A percentile compares a stretch with the other conserved stretches of the same genome.
These are phyloP conservation scores for Gyromitra esculenta DNA, from an alignment of 2,329 filamentous ascomycete genomes.

Conservation along the genomic window DNA sequence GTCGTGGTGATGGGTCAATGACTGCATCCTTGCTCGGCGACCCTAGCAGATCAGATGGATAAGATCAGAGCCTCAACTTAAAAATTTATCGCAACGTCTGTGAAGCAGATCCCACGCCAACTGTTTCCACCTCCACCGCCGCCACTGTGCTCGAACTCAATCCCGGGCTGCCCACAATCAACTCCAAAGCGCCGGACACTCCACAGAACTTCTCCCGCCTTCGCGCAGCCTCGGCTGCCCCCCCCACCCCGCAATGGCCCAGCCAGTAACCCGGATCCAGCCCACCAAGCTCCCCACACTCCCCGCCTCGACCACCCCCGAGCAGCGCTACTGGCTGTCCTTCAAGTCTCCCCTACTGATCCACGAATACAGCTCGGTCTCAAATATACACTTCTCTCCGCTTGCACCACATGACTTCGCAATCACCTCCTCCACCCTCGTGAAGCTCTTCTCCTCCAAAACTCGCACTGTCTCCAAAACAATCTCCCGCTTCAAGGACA, in stretches of 20 bases:
- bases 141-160: neutral
- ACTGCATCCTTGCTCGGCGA: neutral
- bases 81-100: constrained; percentile 43
- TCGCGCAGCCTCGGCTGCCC: constrained; percentile 30
- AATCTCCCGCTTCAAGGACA: constrained; percentile 91
- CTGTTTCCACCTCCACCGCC: neutral
- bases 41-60: constrained; percentile 43
- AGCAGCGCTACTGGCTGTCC: constrained; percentile 95
- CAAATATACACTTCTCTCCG: constrained; percentile 80
- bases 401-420: constrained; percentile 76
- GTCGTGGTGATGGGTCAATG: neutral
- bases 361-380: constrained; percentile 89
- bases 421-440: constrained; percentile 90
- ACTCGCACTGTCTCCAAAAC: constrained; percentile 93
- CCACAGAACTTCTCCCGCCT: neutral
- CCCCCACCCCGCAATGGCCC: constrained; percentile 72
- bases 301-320: constrained; percentile 79
- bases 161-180: neutral
- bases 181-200: neutral
- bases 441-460: constrained; percentile 92
- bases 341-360: constrained; percentile 93
- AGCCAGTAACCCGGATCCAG: constrained; percentile 81
- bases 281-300: constrained; percentile 84
- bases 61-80: constrained; percentile 49
- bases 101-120: constrained; percentile 8